Evolutionary conservation across 2,329 filamentous ascomycete species (phyloP).

Genomic region (Aspergillus tanneri): DNA sequence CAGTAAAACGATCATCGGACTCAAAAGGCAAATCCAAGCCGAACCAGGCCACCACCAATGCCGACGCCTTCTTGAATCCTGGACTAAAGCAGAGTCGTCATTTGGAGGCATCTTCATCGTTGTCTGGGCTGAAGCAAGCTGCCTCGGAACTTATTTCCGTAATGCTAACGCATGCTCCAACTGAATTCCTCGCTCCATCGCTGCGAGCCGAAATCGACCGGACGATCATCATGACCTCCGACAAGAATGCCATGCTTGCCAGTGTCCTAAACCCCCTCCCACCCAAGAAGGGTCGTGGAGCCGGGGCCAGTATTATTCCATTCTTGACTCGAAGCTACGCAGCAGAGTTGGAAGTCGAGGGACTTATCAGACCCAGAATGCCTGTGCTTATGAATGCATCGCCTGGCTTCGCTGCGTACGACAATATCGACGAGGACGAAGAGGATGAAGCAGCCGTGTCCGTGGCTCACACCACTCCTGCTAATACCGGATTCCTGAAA

Average conservation of each 20-base stretch:
- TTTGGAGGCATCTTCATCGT: constrained; percentile 18
- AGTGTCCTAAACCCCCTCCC: constrained; percentile 77
- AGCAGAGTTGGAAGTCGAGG: constrained; percentile 66
- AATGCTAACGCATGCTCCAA: constrained; percentile 63
- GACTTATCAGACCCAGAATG: constrained; percentile 59
- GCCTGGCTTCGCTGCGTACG: constrained; percentile 28
- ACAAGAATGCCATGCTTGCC: constrained; percentile 72
- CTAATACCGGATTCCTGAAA: constrained; percentile 28
- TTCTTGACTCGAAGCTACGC: constrained; percentile 69
- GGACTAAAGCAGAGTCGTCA: constrained; percentile 35
- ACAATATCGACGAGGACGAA: constrained; percentile 26
- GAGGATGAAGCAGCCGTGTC: constrained; percentile 32
- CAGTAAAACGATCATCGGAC: constrained; percentile 36
- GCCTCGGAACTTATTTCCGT: constrained; percentile 63
- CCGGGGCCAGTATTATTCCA: constrained; percentile 73
- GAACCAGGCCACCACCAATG: constrained; percentile 52
- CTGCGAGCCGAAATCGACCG: constrained; percentile 75
- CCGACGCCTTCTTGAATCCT: constrained; percentile 66
- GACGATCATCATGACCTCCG: constrained; percentile 69
- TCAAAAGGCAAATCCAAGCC: constrained; percentile 42
- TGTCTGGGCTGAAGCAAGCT: constrained; percentile 52
- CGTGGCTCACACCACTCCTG: constrained; percentile 15
- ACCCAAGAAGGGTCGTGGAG: constrained; percentile 59
- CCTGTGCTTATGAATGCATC: constrained; percentile 40
- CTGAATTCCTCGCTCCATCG: constrained; percentile 66